A percentile compares a stretch with the other conserved stretches of the same genome.
These are phyloP conservation scores for Solanum pimpinellifolium DNA, from an alignment of 257 asterid species.

Conservation along the genomic window DNA sequence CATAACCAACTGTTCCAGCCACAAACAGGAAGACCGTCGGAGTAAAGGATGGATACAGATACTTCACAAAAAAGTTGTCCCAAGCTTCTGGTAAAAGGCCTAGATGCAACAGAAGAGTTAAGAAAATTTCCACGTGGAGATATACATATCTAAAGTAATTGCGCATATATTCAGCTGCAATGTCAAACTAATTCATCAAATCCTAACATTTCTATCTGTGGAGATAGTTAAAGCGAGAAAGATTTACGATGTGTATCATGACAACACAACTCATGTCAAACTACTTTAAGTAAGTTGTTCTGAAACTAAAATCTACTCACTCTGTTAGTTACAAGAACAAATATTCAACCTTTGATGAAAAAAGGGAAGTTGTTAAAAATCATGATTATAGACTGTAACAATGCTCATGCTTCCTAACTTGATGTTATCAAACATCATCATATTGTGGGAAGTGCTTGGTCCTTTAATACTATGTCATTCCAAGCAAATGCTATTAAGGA, in stretches of 20 bases:
- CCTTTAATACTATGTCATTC: not conserved
- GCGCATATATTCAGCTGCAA: not conserved
- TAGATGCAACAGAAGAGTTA: slow-evolving; percentile 10
- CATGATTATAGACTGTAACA: not conserved
- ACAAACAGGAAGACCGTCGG: slow-evolving; percentile 85
- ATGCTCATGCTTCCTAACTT: not conserved
- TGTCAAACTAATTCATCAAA: not conserved
- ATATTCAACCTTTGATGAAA: not conserved
- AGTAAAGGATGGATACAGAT: slow-evolving; percentile 83
- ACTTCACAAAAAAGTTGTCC: slow-evolving; percentile 74
- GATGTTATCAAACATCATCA: not conserved
- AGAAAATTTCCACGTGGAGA: not conserved
- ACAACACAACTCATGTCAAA: not conserved
- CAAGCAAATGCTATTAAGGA: not conserved
- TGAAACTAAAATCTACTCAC: not conserved
- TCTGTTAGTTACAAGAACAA: not conserved
- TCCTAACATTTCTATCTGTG: not conserved
- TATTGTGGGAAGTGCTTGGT: not conserved
- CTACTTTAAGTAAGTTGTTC: not conserved
- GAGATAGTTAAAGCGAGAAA: not conserved
- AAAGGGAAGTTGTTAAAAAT: not conserved
- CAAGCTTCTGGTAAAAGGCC: slow-evolving; percentile 91
- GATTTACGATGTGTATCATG: not conserved
- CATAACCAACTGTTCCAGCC: slow-evolving; percentile 75
- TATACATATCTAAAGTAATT: not conserved